A percentile compares a stretch with the other conserved stretches of the same genome.
phyloP scores from a whole-genome alignment of 208 protist species.

The Acanthamoeba royreba region DNA sequence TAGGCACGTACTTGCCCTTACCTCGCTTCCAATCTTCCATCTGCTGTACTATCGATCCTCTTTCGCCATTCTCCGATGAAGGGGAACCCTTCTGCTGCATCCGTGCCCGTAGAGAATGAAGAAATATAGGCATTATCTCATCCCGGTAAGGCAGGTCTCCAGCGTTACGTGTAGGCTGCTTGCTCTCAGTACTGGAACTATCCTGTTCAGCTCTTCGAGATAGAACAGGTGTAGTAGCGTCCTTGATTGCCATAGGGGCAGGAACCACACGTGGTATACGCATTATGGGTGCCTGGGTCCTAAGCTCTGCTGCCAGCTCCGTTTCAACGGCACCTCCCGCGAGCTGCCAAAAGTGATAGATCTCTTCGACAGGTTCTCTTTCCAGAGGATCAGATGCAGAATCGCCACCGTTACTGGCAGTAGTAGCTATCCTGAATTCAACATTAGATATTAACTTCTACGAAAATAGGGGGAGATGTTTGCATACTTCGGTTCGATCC shows the following conservation, averaged over 20 bases:
- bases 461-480: too few relatives aligned
- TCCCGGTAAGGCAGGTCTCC: neutral
- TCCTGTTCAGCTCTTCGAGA: neutral
- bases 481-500: too few relatives aligned
- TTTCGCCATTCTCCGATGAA: neutral
- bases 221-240: neutral
- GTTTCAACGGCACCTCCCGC: slow-evolving; percentile 56
- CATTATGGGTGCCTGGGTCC: slow-evolving; percentile 41
- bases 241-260: neutral
- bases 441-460: too few relatives aligned
- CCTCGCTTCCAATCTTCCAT: neutral
- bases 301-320: slow-evolving; percentile 15
- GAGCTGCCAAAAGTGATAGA: slow-evolving; percentile 62
- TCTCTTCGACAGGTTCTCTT: neutral
- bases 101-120: neutral
- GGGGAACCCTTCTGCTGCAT: neutral
- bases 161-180: neutral
- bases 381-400: neutral
- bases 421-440: too few relatives aligned
- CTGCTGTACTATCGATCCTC: neutral
- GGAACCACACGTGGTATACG: slow-evolving; percentile 51
- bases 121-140: slow-evolving; percentile 30
- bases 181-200: neutral
- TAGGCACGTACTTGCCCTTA: slow-evolving; percentile 14
- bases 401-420: too few relatives aligned